Evolutionary conservation across 345 rosid species (phyloP).

Genomic region (Salix suchowensis): DNA sequence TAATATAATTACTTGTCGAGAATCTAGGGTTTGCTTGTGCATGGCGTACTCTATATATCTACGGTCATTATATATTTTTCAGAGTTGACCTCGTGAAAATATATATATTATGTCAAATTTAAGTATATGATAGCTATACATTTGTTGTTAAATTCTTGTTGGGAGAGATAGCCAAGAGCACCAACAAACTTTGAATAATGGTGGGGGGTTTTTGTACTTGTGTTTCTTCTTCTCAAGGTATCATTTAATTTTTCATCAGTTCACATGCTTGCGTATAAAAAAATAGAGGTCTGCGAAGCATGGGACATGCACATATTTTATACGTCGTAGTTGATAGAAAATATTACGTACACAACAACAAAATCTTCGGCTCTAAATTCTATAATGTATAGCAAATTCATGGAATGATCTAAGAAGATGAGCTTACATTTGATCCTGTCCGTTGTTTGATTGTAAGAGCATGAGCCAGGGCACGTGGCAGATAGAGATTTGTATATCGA

Average conservation of each 20-base stretch:
- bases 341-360: background rate
- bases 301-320: background rate
- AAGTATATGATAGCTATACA: slow-evolving; percentile 15
- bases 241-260: background rate
- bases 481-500: background rate
- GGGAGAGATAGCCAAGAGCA: slow-evolving; percentile 26
- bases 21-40: slow-evolving; percentile 34
- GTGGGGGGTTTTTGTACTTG: background rate
- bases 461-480: background rate
- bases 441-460: background rate
- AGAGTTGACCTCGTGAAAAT: slow-evolving; percentile 31
- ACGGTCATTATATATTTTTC: slow-evolving; percentile 7
- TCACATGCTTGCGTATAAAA: background rate
- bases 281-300: too few species aligned
- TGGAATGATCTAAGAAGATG: background rate
- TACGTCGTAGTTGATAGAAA: background rate
- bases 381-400: background rate
- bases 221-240: background rate
- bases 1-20: slow-evolving; percentile 32
- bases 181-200: slow-evolving; percentile 55
- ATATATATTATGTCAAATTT: background rate
- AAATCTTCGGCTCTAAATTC: background rate
- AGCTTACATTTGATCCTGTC: background rate
- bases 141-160: slow-evolving; percentile 43
- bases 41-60: slow-evolving; percentile 21